Evolutionary conservation across 139 green algal species (phyloP).

Genomic region (Micractinium conductrix): DNA sequence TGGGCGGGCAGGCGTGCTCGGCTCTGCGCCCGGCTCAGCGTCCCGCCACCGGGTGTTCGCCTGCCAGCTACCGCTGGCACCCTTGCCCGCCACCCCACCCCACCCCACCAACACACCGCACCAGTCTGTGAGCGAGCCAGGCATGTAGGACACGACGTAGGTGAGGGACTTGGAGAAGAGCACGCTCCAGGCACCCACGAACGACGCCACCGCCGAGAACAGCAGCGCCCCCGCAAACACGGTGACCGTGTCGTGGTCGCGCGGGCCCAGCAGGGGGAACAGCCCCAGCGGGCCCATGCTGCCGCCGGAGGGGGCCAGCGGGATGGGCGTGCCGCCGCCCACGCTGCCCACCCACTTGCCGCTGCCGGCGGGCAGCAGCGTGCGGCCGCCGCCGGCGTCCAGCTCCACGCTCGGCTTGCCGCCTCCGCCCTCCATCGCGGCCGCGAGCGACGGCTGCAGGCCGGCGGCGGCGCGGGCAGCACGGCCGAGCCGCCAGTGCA

Average conservation of each 20-base stretch:
- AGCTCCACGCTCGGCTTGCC: too few species aligned
- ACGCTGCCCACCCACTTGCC: constrained; percentile 11
- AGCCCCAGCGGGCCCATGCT: too few species aligned
- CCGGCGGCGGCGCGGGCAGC: not conserved
- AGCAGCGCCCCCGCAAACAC: constrained; percentile 50
- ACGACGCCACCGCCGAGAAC: constrained; percentile 57
- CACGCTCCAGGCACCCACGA: constrained; percentile 61
- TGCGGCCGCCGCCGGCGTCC: too few species aligned
- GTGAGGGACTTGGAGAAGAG: constrained; percentile 61
- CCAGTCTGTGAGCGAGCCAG: constrained; percentile 47
- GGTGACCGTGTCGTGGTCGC: not conserved
- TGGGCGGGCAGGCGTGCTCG: too few species aligned
- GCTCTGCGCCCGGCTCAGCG: too few species aligned
- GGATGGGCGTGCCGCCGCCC: not conserved
- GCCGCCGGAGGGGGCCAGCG: not conserved
- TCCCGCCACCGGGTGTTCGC: too few species aligned
- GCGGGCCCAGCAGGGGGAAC: not conserved
- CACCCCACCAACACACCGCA: not conserved
- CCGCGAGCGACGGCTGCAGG: constrained; percentile 2
- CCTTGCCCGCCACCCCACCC: too few species aligned
- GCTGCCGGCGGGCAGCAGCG: constrained; percentile 26
- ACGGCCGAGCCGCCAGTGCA: constrained; percentile 25
- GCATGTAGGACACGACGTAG: constrained; percentile 51
- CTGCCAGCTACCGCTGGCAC: not conserved
- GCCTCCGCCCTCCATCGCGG: not conserved